Evolutionary conservation across 345 rosid genomes (phyloP).

Genomic region (Aquilaria sinensis): DNA sequence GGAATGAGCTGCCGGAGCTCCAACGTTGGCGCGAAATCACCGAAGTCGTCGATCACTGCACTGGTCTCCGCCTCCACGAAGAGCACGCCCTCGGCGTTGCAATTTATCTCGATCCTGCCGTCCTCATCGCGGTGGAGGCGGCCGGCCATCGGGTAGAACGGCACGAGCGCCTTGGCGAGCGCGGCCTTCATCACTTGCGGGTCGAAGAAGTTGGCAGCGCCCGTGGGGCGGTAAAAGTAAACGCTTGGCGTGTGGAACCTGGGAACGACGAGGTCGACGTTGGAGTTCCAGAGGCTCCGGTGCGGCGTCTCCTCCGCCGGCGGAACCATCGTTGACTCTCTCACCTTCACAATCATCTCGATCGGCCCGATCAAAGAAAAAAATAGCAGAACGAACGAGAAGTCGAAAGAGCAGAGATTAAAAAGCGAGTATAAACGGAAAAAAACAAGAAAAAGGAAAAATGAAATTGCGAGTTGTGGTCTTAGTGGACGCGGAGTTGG

Average conservation of each 20-base stretch:
- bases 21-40: slow-evolving; percentile 84
- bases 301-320: slow-evolving; percentile 67
- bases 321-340: slow-evolving; percentile 62
- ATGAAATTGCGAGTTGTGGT: too few relatives aligned
- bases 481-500: background rate
- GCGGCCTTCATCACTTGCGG: slow-evolving; percentile 54
- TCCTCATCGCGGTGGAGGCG: slow-evolving; percentile 56
- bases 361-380: background rate
- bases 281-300: slow-evolving; percentile 69
- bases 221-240: slow-evolving; percentile 77
- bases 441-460: too few relatives aligned
- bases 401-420: background rate
- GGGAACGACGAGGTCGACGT: slow-evolving; percentile 85
- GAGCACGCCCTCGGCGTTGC: slow-evolving; percentile 81
- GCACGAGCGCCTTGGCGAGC: slow-evolving; percentile 67
- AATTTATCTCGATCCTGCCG: slow-evolving; percentile 92
- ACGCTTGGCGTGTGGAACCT: slow-evolving; percentile 93
- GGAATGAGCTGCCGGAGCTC: slow-evolving; percentile 86
- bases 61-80: slow-evolving; percentile 74
- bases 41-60: slow-evolving; percentile 65
- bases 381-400: too few relatives aligned
- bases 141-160: slow-evolving; percentile 97
- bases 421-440: background rate
- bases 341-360: slow-evolving; percentile 57
- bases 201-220: slow-evolving; percentile 60